phyloP scores from a whole-genome alignment of 116 monocot species.

The Phalaenopsis hybrid region DNA sequence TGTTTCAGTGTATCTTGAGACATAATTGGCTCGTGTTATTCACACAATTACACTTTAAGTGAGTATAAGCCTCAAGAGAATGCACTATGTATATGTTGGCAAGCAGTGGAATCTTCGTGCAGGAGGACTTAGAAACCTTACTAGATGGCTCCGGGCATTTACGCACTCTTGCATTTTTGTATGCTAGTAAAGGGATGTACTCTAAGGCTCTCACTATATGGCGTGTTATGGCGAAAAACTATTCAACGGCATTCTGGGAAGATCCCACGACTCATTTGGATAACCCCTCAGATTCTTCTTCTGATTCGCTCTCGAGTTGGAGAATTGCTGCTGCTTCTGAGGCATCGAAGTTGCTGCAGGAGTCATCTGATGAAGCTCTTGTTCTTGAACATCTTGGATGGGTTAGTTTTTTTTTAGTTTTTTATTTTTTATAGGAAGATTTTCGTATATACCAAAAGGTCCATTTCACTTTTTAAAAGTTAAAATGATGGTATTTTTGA shows the following conservation, averaged over 20 bases:
- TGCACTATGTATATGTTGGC: constrained; percentile 19
- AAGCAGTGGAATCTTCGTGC: constrained; percentile 42
- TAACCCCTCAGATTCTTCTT: constrained; percentile 15
- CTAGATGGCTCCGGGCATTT: constrained; percentile 93
- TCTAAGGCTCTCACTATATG: constrained; percentile 88
- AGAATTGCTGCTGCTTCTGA: constrained; percentile 59
- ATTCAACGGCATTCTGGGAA: constrained; percentile 74
- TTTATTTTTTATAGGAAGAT: too few species aligned
- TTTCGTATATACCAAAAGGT: too few species aligned
- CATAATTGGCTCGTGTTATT: constrained; percentile 14
- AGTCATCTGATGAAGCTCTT: constrained; percentile 79
- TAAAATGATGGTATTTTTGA: too few species aligned
- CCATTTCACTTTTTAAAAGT: too few species aligned
- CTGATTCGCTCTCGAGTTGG: constrained; percentile 31
- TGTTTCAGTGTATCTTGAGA: constrained; percentile 15
- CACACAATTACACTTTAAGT: constrained; percentile 13
- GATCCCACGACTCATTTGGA: constrained; percentile 21
- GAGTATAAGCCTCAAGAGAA: constrained; percentile 26
- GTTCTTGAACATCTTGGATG: constrained; percentile 91
- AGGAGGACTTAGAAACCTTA: constrained; percentile 98
- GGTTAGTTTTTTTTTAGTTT: constrained; percentile 39
- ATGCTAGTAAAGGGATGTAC: constrained; percentile 90
- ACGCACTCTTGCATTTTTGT: constrained; percentile 96
- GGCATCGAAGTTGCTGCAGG: constrained; percentile 89
- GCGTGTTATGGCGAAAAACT: constrained; percentile 80